Percentiles rank a stretch among this genome's conserved stretches.
phyloP scores from a whole-genome alignment of 2,329 filamentous ascomycete genomes.

The Colletotrichum sojae region DNA sequence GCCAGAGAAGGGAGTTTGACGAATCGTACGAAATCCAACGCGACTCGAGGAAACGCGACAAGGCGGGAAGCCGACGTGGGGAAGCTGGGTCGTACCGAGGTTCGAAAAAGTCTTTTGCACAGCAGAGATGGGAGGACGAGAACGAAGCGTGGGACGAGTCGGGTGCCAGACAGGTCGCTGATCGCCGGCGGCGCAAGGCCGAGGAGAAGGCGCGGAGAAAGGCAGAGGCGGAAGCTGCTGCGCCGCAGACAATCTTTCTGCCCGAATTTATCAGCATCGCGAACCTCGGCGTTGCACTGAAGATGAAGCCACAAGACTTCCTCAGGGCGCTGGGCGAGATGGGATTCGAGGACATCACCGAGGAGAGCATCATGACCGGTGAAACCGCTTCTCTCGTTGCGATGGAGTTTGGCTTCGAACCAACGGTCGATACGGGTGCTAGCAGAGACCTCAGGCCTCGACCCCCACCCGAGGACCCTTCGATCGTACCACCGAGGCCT shows the following conservation, averaged over 20 bases:
- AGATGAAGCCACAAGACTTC: conserved; percentile 79
- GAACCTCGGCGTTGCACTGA: conserved; percentile 82
- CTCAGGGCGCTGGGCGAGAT: conserved; percentile 83
- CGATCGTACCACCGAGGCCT: conserved; percentile 79
- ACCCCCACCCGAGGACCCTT: conserved; percentile 77
- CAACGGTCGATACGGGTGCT: conserved; percentile 78
- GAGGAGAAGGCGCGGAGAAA: conserved; percentile 59
- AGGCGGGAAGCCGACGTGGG: conserved; percentile 14
- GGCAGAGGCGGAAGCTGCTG: conserved; percentile 59
- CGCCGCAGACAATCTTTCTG: conserved; percentile 70
- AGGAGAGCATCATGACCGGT: conserved; percentile 89
- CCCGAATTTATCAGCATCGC: conserved; percentile 94
- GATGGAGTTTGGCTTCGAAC: conserved; percentile 93
- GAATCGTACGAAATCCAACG: conserved; percentile 40
- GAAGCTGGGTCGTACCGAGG: conserved; percentile 20
- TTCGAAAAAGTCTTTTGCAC: conserved; percentile 24
- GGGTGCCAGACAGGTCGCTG: conserved; percentile 52
- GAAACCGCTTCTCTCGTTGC: conserved; percentile 93
- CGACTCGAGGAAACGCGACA: conserved; percentile 36
- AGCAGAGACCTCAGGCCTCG: conserved; percentile 79
- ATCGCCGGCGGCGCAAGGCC: conserved; percentile 57
- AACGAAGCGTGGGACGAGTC: conserved; percentile 59
- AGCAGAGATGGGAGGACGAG: conserved; percentile 41
- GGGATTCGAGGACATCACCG: conserved; percentile 88
- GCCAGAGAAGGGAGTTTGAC: conserved; percentile 25